A percentile compares a stretch with the other conserved stretches of the same genome.
Evolutionary conservation across 305 asterid genomes (phyloP).

Genomic region (Fraxinus greggii): DNA sequence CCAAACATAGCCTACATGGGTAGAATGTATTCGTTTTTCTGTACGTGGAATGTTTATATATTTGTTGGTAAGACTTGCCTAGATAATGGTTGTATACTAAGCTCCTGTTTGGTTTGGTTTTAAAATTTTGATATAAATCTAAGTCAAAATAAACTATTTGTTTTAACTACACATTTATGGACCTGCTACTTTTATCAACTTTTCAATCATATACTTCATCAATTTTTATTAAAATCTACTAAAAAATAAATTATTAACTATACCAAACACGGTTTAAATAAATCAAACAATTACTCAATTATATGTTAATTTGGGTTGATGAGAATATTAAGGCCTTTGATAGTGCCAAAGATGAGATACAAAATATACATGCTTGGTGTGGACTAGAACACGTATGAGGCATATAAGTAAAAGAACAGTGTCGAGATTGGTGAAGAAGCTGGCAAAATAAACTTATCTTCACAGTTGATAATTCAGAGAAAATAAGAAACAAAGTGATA

Average conservation of each 20-base stretch:
- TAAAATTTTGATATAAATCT: too few species aligned
- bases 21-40: neutral
- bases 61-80: neutral
- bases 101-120: too few species aligned
- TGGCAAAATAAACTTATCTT: constrained; percentile 29
- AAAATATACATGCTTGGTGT: neutral
- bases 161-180: too few species aligned
- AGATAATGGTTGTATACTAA: neutral
- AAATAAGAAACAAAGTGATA: constrained; percentile 24
- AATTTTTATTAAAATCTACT: too few species aligned
- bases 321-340: neutral
- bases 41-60: neutral
- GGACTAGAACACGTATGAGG: neutral
- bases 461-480: constrained; percentile 32
- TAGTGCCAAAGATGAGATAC: neutral
- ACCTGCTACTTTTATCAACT: too few species aligned
- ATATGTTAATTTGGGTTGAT: neutral
- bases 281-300: neutral
- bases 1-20: neutral
- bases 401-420: constrained; percentile 25
- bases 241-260: neutral
- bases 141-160: too few species aligned
- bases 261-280: neutral
- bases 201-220: too few species aligned
- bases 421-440: constrained; percentile 30